These are phyloP conservation scores for Diddensiella transvaalensis DNA, from an alignment of 805 yeast genomes.

Conservation along the genomic window DNA sequence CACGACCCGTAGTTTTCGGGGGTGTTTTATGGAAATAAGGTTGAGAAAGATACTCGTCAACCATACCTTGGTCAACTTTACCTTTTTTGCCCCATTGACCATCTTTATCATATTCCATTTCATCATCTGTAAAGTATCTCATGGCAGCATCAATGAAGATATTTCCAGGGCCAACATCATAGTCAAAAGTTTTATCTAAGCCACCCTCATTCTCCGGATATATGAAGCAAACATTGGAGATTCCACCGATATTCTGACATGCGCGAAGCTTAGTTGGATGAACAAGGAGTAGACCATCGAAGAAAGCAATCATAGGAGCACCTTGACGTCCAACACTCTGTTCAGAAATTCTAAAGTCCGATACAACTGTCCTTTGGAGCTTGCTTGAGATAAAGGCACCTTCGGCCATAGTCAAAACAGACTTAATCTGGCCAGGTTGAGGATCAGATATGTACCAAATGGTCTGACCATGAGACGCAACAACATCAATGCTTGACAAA, in stretches of 20 bases:
- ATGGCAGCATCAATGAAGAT: conserved; percentile 31
- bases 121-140: conserved; percentile 25
- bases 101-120: conserved; percentile 27
- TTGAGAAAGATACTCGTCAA: conserved; percentile 23
- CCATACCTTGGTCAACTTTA: conserved; percentile 24
- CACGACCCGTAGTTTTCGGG: conserved; percentile 33
- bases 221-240: conserved; percentile 28
- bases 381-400: conserved; percentile 23
- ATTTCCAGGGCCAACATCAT: conserved; percentile 33
- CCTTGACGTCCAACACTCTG: conserved; percentile 32
- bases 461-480: conserved; percentile 32
- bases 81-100: conserved; percentile 30
- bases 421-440: conserved; percentile 18
- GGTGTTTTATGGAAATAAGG: conserved; percentile 24
- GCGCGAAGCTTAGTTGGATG: conserved; percentile 26
- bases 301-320: conserved; percentile 30
- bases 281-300: conserved; percentile 27
- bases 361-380: conserved; percentile 24
- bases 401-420: conserved; percentile 29
- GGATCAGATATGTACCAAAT: conserved; percentile 28
- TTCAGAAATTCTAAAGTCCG: conserved; percentile 29
- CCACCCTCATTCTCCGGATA: conserved; percentile 28
- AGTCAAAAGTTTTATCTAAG: conserved; percentile 26
- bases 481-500: conserved; percentile 22
- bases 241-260: conserved; percentile 32